These are phyloP conservation scores for Dothidotthia symphoricarpi DNA, from an alignment of 2,329 filamentous ascomycete species.

Conservation along the genomic window DNA sequence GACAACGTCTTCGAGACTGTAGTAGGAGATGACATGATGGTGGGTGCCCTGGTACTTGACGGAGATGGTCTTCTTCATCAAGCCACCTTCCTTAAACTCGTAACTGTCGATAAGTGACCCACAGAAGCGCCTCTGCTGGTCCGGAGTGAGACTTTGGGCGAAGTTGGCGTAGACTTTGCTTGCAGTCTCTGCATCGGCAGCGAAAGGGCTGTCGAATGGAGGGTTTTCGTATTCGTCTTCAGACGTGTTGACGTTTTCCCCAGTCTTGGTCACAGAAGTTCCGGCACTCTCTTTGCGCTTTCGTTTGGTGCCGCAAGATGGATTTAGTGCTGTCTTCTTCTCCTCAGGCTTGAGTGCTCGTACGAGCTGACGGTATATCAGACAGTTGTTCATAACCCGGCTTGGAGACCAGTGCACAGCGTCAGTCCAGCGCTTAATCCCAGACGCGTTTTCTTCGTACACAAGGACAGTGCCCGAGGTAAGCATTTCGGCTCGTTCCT, in stretches of 20 bases:
- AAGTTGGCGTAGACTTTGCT: conserved; percentile 41
- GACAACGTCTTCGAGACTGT: conserved; percentile 74
- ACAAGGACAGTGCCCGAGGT: conserved; percentile 84
- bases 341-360: conserved; percentile 39
- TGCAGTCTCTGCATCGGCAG: conserved; percentile 25
- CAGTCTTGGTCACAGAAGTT: conserved; percentile 28
- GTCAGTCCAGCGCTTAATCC: conserved; percentile 93
- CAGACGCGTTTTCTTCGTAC: conserved; percentile 86
- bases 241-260: conserved; percentile 29
- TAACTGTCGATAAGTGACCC: conserved; percentile 90
- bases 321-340: conserved; percentile 38
- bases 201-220: conserved; percentile 17
- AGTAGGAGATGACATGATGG: conserved; percentile 88
- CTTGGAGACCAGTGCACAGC: conserved; percentile 89
- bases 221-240: conserved; percentile 38
- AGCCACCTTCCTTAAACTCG: conserved; percentile 74
- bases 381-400: conserved; percentile 78
- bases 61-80: conserved; percentile 93
- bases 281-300: conserved; percentile 37
- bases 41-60: conserved; percentile 70
- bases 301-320: conserved; percentile 38
- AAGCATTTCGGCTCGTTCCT: conserved; percentile 74
- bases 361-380: conserved; percentile 76
- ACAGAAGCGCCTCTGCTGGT: conserved; percentile 62
- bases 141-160: conserved; percentile 42